phyloP scores from a whole-genome alignment of 129 eudicot genomes.

The Saussurea involucrata region DNA sequence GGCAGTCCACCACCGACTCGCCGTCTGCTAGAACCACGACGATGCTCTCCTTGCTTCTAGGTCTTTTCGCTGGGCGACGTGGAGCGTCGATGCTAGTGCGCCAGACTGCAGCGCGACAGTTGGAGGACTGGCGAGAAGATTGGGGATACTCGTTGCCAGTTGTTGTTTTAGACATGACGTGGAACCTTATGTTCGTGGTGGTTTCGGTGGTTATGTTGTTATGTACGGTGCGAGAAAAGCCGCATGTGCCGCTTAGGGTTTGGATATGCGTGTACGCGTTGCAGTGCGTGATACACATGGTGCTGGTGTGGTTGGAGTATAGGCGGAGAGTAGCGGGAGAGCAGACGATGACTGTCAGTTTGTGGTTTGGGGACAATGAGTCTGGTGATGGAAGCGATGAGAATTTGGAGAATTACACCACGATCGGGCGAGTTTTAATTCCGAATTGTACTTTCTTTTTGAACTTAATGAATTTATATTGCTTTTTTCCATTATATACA shows the following conservation, averaged over 20 bases:
- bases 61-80: constrained; percentile 47
- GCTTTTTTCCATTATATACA: constrained; percentile 5
- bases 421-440: constrained; percentile 18
- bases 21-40: constrained; percentile 15
- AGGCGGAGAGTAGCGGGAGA: constrained; percentile 23
- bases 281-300: constrained; percentile 65
- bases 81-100: constrained; percentile 61
- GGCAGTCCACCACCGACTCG: neutral
- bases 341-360: neutral
- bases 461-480: neutral
- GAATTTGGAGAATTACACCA: neutral
- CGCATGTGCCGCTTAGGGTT: constrained; percentile 65
- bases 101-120: constrained; percentile 69
- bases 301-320: constrained; percentile 61
- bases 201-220: constrained; percentile 46
- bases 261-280: constrained; percentile 66
- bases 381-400: neutral
- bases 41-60: constrained; percentile 31
- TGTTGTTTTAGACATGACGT: constrained; percentile 55
- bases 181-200: constrained; percentile 62
- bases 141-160: constrained; percentile 85
- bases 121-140: constrained; percentile 67
- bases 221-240: constrained; percentile 39
- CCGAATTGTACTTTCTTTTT: neutral
- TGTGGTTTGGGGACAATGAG: neutral